phyloP scores from a whole-genome alignment of 805 yeast genomes.

The Huiozyma sinensis region DNA sequence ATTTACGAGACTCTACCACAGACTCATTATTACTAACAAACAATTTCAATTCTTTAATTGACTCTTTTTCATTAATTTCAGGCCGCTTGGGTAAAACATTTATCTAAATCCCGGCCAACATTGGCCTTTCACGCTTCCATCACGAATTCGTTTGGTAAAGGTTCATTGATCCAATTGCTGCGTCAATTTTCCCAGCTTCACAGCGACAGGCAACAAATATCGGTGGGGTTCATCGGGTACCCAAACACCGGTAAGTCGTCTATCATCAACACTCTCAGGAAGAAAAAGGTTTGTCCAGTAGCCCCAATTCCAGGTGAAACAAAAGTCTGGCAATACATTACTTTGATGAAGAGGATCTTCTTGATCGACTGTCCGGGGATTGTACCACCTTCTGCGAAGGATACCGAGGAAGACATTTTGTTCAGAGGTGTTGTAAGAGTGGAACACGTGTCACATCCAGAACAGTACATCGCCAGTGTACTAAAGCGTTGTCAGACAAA shows the following conservation, averaged over 20 bases:
- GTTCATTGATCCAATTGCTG: slow-evolving; percentile 83
- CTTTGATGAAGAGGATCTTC: slow-evolving; percentile 91
- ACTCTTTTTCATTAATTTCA: slow-evolving; percentile 23
- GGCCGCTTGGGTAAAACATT: slow-evolving; percentile 98
- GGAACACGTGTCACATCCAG: slow-evolving; percentile 93
- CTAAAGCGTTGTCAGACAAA: slow-evolving; percentile 75
- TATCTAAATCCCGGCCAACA: slow-evolving; percentile 87
- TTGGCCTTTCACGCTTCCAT: slow-evolving; percentile 97
- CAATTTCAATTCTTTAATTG: slow-evolving; percentile 5
- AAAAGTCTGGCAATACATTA: slow-evolving; percentile 97
- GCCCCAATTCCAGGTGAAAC: slow-evolving; percentile 99
- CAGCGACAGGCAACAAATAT: slow-evolving; percentile 87
- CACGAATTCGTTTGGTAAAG: slow-evolving; percentile 95
- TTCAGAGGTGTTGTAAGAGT: slow-evolving; percentile 97
- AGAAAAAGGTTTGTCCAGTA: slow-evolving; percentile 91
- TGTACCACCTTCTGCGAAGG: slow-evolving; percentile 89
- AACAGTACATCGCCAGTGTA: slow-evolving; percentile 85
- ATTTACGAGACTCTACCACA: not conserved
- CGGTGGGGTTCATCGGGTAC: slow-evolving; percentile 95
- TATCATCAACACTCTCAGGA: slow-evolving; percentile 83
- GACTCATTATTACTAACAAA: slow-evolving; percentile 7
- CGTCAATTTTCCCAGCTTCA: slow-evolving; percentile 90
- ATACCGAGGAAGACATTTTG: slow-evolving; percentile 81
- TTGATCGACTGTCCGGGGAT: slow-evolving; percentile 98
- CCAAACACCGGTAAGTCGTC: slow-evolving; percentile 98